phyloP scores from a whole-genome alignment of 2,329 filamentous ascomycete species.

The Fusarium fujikuroi region DNA sequence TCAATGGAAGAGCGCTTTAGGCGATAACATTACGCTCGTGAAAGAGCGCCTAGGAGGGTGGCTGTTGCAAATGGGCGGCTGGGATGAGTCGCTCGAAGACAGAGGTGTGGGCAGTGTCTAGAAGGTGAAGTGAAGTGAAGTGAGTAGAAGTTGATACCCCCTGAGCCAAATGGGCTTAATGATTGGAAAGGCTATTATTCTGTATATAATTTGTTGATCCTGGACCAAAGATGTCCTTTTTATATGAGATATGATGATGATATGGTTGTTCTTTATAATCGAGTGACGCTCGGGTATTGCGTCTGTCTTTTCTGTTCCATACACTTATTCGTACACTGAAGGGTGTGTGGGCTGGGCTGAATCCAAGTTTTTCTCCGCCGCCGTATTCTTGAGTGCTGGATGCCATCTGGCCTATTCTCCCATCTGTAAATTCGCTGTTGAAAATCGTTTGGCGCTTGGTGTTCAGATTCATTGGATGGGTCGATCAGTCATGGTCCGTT shows the following conservation, averaged over 20 bases:
- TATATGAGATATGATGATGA: constrained; percentile 36
- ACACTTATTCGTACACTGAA: constrained; percentile 36
- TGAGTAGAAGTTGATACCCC: constrained; percentile 46
- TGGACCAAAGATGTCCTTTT: constrained; percentile 13
- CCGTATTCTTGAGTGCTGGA: neutral
- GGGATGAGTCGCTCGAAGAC: constrained; percentile 81
- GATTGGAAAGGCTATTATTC: constrained; percentile 33
- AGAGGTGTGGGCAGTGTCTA: constrained; percentile 61
- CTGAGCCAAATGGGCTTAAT: constrained; percentile 28
- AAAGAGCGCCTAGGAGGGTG: constrained; percentile 79
- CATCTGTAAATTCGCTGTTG: neutral
- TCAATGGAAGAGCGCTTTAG: constrained; percentile 90
- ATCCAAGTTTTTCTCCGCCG: neutral
- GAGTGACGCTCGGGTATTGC: constrained; percentile 24
- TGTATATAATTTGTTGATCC: constrained; percentile 35
- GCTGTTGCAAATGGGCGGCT: constrained; percentile 82
- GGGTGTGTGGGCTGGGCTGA: neutral
- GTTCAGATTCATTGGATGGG: neutral
- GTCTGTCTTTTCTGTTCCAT: constrained; percentile 18
- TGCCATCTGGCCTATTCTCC: neutral
- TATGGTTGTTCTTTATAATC: constrained; percentile 3
- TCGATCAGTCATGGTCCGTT: neutral
- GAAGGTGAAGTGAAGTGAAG: constrained; percentile 22
- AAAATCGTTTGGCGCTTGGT: neutral
- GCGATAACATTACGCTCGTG: constrained; percentile 76